Percentiles rank a stretch among this genome's conserved stretches.
These are phyloP conservation scores for Echeveria elegans DNA, from an alignment of 164 flowering plant genomes.

Conservation along the genomic window DNA sequence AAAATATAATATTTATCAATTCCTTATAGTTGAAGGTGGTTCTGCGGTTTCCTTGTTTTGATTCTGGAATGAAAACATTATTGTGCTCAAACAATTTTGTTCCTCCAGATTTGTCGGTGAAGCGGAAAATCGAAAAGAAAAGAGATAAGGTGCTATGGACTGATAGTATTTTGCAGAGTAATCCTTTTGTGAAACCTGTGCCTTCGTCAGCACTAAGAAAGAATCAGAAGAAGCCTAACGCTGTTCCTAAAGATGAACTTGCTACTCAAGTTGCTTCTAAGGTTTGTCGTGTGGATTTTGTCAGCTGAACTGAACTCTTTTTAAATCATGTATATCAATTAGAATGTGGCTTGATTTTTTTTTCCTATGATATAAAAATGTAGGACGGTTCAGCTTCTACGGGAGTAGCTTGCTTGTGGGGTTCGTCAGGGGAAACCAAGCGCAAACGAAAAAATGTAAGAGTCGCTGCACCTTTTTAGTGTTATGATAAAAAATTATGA, in stretches of 20 bases:
- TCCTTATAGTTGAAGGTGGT: no score
- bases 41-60: not conserved
- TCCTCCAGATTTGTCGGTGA: constrained; percentile 56
- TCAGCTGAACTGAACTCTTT: not conserved
- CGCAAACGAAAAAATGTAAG: constrained; percentile 42
- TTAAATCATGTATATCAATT: not conserved
- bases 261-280: constrained; percentile 23
- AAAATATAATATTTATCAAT: not conserved
- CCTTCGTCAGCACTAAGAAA: constrained; percentile 58
- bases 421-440: constrained; percentile 26
- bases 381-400: constrained; percentile 27
- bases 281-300: constrained; percentile 21
- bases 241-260: constrained; percentile 16
- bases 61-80: not conserved
- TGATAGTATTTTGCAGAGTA: constrained; percentile 61
- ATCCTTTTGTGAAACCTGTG: constrained; percentile 58
- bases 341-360: not conserved
- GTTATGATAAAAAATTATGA: not conserved
- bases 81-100: not conserved
- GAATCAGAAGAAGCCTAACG: constrained; percentile 36
- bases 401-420: constrained; percentile 58
- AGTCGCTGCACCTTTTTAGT: not conserved
- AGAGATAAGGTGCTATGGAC: constrained; percentile 58
- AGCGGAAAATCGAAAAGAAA: constrained; percentile 77
- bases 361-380: not conserved